Evolutionary conservation across 2,329 filamentous ascomycete species (phyloP), one percentile per base, ranked within the genome.

Genomic region (Akanthomyces dipterigenus): DNA sequence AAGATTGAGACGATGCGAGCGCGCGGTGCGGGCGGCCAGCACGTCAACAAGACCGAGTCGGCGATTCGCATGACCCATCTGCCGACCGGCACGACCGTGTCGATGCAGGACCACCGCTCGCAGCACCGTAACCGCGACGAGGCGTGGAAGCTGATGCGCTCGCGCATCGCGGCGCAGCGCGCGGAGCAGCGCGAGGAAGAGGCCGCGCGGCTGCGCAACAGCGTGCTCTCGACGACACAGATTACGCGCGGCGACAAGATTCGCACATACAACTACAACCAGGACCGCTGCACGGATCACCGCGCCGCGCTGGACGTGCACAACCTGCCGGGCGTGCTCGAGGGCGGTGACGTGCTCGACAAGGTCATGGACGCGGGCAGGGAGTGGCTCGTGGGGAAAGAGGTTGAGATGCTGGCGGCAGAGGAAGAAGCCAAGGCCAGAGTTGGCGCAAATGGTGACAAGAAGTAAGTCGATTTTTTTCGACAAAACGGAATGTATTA

Each of bases 21-120:
- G 0, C 81, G 91, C 50, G 95, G 95, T 63, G 93, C 95, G 0
- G 95, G 95, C 36, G 95, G 95, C 1, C 95, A 99, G 77, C 95
- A 99, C 75, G 95, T 99, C 71, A 99, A 99, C 77, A 97, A 93
- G 73, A 99, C 95, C 0, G 95, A 99, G 77, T 96, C 91, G 34
- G 95, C 95, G 3, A 90, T 99, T 64, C 88, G 95, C 11, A 81
- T 99, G 69, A 98, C 93, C 2, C 95, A 99, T 77, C 75, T 89
- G 7, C 95, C 95, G 2, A 96, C 92, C 1, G 90, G 89, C 49
- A 95, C 87, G 0, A 85, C 90, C 2, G 93, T 98, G 16, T 88
- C 88, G 14, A 96, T 98, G 82, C 95, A 99, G 74, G 95, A 99
- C 72, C 88, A 87, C 58, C 85, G 95, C 60, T 96, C 91, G 48